phyloP scores from a whole-genome alignment of 2,329 filamentous ascomycete species.

The Ilyonectria sp. region DNA sequence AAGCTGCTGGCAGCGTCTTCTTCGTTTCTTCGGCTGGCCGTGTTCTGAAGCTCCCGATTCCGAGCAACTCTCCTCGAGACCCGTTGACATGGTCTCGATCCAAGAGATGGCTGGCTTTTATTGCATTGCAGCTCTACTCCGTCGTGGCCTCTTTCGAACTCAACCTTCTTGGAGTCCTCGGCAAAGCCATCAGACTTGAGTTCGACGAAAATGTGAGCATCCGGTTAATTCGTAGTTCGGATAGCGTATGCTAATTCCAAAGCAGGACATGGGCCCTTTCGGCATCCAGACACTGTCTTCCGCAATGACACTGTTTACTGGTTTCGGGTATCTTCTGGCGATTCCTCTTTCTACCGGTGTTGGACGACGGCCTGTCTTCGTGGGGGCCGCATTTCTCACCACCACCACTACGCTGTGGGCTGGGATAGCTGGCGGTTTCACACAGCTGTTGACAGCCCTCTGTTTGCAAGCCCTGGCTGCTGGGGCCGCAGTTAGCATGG shows the following conservation, averaged over 20 bases:
- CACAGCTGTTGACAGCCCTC: constrained; percentile 18
- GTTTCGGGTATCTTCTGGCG: constrained; percentile 20
- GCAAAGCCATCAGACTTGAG: constrained; percentile 10
- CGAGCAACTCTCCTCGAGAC: constrained; percentile 35
- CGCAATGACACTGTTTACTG: constrained; percentile 36
- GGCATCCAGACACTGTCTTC: constrained; percentile 9
- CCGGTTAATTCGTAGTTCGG: too few species aligned
- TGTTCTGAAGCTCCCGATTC: constrained; percentile 38
- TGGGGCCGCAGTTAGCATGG: constrained; percentile 26
- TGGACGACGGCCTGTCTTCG: constrained; percentile 33
- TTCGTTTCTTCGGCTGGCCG: constrained; percentile 38
- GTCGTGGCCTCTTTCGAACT: constrained; percentile 26
- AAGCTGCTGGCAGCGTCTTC: constrained; percentile 45
- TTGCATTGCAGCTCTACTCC: constrained; percentile 28
- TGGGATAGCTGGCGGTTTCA: constrained; percentile 19
- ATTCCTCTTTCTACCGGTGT: constrained; percentile 37
- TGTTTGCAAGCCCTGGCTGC: constrained; percentile 30
- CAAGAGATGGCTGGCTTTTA: constrained; percentile 28
- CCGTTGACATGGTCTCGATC: constrained; percentile 38
- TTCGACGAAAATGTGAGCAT: constrained; percentile 19
- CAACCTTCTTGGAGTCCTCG: constrained; percentile 30
- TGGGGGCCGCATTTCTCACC: constrained; percentile 19
- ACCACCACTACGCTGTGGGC: constrained; percentile 29
- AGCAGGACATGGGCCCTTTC: constrained; percentile 24
- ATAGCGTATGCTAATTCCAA: background rate